Conservation (phyloP, 192 early-diverging fungal species). For the Coemansia interrupta region DNA sequence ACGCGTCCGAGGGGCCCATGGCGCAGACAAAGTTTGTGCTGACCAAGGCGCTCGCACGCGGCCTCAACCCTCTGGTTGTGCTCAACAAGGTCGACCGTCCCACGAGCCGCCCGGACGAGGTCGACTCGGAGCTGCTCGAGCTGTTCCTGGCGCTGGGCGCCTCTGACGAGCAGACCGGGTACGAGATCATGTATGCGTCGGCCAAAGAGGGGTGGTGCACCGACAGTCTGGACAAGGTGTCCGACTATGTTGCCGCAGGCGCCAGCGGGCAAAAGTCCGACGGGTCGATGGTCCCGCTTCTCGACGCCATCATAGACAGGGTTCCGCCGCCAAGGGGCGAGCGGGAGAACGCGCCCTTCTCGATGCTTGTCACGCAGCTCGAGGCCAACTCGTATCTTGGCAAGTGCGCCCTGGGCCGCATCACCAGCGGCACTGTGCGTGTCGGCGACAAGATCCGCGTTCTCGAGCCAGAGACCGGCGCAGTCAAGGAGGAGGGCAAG, state of each 20-base stretch:
- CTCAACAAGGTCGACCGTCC: conserved; percentile 83
- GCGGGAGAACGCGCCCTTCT: conserved; percentile 63
- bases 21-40: conserved; percentile 87
- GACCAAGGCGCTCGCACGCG: conserved; percentile 69
- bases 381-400: conserved; percentile 80
- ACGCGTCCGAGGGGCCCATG: conserved; percentile 84
- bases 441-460: conserved; percentile 75
- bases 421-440: conserved; percentile 64
- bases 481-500: conserved; percentile 63
- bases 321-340: conserved; percentile 65
- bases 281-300: conserved; percentile 61
- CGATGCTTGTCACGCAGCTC: conserved; percentile 84
- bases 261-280: conserved; percentile 17
- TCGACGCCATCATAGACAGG: conserved; percentile 68
- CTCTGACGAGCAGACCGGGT: conserved; percentile 73
- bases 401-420: conserved; percentile 76
- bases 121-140: conserved; percentile 77
- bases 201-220: conserved; percentile 84
- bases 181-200: conserved; percentile 72
- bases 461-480: conserved; percentile 63
- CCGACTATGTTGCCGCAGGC: conserved; percentile 7
- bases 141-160: conserved; percentile 77
- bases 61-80: conserved; percentile 72
- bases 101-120: conserved; percentile 70
- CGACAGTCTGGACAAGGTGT: conserved; percentile 47